Percentiles rank a stretch among this genome's conserved stretches.
Evolutionary conservation across 2,329 filamentous ascomycete species (phyloP).

Genomic region (Bipolaris sorokiniana): DNA sequence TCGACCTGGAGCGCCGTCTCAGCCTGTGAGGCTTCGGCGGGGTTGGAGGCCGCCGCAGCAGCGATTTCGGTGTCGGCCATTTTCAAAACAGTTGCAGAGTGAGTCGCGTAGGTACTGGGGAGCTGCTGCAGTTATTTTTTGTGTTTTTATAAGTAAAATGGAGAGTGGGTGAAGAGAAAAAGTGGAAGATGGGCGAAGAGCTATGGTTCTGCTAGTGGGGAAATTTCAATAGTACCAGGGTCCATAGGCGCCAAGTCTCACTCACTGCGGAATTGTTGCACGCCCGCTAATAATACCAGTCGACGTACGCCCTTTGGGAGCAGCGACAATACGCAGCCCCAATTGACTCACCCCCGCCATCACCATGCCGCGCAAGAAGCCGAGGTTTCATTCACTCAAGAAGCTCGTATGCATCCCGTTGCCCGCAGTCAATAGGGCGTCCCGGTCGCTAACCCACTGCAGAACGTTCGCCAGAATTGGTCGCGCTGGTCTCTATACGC

Average conservation of each 20-base stretch:
- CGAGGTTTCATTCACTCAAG: slow-evolving; percentile 70
- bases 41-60: slow-evolving; percentile 26
- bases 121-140: background rate
- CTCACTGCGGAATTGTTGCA: slow-evolving; percentile 9
- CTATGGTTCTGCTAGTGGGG: slow-evolving; percentile 19
- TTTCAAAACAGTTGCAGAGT: slow-evolving; percentile 10
- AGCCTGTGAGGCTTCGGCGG: slow-evolving; percentile 25
- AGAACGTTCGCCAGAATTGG: slow-evolving; percentile 97
- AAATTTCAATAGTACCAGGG: slow-evolving; percentile 18
- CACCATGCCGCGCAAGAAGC: slow-evolving; percentile 54
- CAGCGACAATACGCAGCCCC: slow-evolving; percentile 13
- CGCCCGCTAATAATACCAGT: slow-evolving; percentile 12
- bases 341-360: slow-evolving; percentile 17
- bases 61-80: slow-evolving; percentile 35
- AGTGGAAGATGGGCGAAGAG: slow-evolving; percentile 6
- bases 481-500: slow-evolving; percentile 98
- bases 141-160: slow-evolving; percentile 2
- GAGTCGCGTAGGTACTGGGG: slow-evolving; percentile 13
- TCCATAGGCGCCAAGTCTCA: slow-evolving; percentile 8
- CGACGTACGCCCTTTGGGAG: background rate
- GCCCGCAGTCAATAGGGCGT: background rate
- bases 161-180: slow-evolving; percentile 11
- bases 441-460: slow-evolving; percentile 17
- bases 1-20: slow-evolving; percentile 20
- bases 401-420: slow-evolving; percentile 61